Evolutionary conservation across 177 flowering plant genomes (phyloP), one percentile per base, ranked within the genome.

Genomic region (Vitis hybrid): DNA sequence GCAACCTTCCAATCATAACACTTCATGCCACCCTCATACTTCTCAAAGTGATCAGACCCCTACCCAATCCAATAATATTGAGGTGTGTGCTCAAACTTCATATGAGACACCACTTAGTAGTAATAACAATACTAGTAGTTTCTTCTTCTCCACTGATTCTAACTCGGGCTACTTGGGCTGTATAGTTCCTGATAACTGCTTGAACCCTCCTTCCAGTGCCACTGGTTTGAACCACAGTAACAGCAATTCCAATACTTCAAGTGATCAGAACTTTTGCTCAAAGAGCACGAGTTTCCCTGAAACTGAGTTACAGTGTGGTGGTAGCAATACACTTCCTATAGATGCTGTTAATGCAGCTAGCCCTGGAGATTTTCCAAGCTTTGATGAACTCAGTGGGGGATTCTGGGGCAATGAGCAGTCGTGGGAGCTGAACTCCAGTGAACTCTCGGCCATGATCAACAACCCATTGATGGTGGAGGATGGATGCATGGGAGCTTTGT

Each of bases 111-210:
- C 45, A 26, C 29, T 26, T 26, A 26, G 65, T 6, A 51, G 66
- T 8, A 53, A 52, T 16, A 70, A 70, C 55, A 71, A 76, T 13
- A 18, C 8, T 8, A 55, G 57, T 61, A 76, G 75, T 78, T 74
- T 81, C 69, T 72, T 84, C n/a, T 71, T 81, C 75, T 74, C 77
- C 64, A 18, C n/a, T 61, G 86, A 65, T 59, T 31, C 82, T 16
- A 82, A 81, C 70, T 92, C 97, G 2, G 99, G 99, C 12, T 91
- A 95, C 78, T 77, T 95, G 77, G 87, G 74, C 63, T 87, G 94
- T 81, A 87, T 95, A 60, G 90, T 95, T 11, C 94, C 96, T 60
- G 84, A 85, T 13, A 87, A 70, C 73, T 90, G 85, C 79, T 68
- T 93, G 62, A 87, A 79, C 26, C 91, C 90, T 45, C 75, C 87